Percentiles rank a stretch among this genome's conserved stretches.
phyloP scores from a whole-genome alignment of 2,329 filamentous ascomycete genomes.

The Coniella vitis region DNA sequence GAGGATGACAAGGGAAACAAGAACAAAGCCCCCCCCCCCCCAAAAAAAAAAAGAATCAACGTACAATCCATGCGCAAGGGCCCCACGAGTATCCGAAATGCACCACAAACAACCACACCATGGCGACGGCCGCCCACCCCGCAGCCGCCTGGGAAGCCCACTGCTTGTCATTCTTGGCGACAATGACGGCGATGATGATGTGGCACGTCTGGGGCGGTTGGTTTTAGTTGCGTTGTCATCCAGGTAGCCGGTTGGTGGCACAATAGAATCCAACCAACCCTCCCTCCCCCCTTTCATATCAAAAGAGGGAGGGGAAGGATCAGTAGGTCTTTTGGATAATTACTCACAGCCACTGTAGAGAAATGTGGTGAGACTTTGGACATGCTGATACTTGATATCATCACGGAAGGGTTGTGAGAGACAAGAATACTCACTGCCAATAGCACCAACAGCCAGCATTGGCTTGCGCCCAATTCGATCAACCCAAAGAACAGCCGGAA shows the following conservation, averaged over 20 bases:
- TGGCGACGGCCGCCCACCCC: conserved; percentile 61
- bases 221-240: no score
- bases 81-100: conserved; percentile 74
- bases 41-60: neutral
- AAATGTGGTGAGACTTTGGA: neutral
- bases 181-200: conserved; percentile 64
- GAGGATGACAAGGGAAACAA: neutral
- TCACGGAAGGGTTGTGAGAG: no score
- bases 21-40: no score
- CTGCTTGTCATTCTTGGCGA: conserved; percentile 53
- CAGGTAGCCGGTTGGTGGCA: no score
- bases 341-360: conserved; percentile 3
- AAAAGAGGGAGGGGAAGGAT: no score
- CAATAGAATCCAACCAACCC: no score
- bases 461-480: conserved; percentile 59
- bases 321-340: no score
- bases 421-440: conserved; percentile 47
- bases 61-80: conserved; percentile 61
- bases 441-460: conserved; percentile 54
- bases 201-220: conserved; percentile 61
- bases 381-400: no score
- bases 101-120: conserved; percentile 70
- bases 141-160: conserved; percentile 53
- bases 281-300: no score
- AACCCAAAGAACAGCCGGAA: conserved; percentile 60